Percentiles rank a stretch among this genome's conserved stretches.
phyloP scores from a whole-genome alignment of 1,284 basidiomycete species.

The Malassezia obtusa region DNA sequence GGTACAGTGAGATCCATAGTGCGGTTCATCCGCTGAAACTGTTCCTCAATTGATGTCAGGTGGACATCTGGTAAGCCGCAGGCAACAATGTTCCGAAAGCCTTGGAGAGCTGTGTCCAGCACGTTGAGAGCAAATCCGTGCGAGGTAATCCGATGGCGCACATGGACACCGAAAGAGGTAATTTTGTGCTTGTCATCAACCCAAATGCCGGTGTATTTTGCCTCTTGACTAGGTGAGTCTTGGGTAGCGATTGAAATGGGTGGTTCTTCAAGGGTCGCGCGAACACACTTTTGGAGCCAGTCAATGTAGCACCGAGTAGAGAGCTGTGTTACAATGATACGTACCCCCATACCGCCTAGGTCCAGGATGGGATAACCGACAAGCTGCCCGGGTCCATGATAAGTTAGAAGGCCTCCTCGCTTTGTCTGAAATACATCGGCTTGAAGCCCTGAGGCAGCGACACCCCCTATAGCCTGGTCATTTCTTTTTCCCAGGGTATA shows the following conservation, averaged over 20 bases:
- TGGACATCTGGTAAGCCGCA: constrained; percentile 81
- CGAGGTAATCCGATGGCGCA: constrained; percentile 80
- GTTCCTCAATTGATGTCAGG: constrained; percentile 53
- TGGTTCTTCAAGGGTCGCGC: constrained; percentile 55
- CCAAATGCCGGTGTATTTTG: constrained; percentile 42
- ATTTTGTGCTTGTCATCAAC: constrained; percentile 58
- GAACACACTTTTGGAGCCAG: constrained; percentile 58
- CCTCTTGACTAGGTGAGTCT: constrained; percentile 22
- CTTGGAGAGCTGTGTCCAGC: constrained; percentile 60
- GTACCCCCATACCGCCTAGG: constrained; percentile 57
- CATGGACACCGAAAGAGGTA: constrained; percentile 89
- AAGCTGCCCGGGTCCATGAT: constrained; percentile 93
- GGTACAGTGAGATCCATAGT: neutral
- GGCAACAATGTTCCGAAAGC: constrained; percentile 81
- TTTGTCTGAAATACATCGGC: constrained; percentile 76
- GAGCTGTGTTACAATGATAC: constrained; percentile 38
- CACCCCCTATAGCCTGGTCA: constrained; percentile 59
- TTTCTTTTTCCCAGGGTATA: constrained; percentile 75
- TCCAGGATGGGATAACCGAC: constrained; percentile 91
- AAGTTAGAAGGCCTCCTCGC: constrained; percentile 87
- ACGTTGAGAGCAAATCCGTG: constrained; percentile 94
- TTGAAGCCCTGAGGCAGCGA: constrained; percentile 58
- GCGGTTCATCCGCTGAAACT: neutral
- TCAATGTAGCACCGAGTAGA: constrained; percentile 63
- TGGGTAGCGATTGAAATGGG: constrained; percentile 47